Evolutionary conservation across 805 yeast genomes (phyloP).

Genomic region (Helenozyma baotianmanensis): DNA sequence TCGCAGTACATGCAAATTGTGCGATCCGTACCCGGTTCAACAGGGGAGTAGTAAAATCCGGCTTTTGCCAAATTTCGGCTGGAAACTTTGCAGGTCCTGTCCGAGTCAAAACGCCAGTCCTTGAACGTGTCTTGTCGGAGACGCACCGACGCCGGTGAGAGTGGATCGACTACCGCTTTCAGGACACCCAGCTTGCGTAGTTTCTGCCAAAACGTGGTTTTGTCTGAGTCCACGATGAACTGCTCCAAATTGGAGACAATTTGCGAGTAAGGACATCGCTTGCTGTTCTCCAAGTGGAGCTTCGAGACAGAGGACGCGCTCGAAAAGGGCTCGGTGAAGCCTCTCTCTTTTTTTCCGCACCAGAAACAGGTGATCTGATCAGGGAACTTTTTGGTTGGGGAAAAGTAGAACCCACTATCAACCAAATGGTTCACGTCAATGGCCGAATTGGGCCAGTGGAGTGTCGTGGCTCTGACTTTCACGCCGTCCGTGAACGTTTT

Average conservation of each 20-base stretch:
- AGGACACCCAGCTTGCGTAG: constrained; percentile 5
- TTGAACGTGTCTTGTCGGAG: constrained; percentile 16
- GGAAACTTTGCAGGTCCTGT: constrained; percentile 7
- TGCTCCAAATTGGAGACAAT: constrained; percentile 7
- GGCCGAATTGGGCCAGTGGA: constrained; percentile 21
- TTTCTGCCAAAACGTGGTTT: constrained; percentile 10
- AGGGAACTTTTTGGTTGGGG: constrained; percentile 41
- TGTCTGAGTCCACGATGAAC: constrained; percentile 6
- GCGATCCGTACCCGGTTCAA: constrained; percentile 26
- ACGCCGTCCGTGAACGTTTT: constrained; percentile 20
- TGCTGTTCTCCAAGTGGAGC: constrained; percentile 17
- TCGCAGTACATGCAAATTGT: constrained; percentile 30
- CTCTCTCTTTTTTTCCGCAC: constrained; percentile 41
- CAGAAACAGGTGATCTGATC: constrained; percentile 56
- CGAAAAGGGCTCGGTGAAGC: constrained; percentile 6
- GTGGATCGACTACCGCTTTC: constrained; percentile 10
- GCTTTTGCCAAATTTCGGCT: constrained; percentile 35
- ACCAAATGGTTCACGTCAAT: constrained; percentile 38
- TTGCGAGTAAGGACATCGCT: constrained; percentile 14
- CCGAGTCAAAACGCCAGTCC: constrained; percentile 12
- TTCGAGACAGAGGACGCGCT: constrained; percentile 15
- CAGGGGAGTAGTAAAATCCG: constrained; percentile 38
- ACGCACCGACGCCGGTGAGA: constrained; percentile 6
- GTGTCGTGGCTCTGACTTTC: constrained; percentile 18
- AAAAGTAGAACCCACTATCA: constrained; percentile 56